Base-by-base conservation (phyloP, 768 basidiomycete genomes). In the Pleurotus eryngii region DNA sequence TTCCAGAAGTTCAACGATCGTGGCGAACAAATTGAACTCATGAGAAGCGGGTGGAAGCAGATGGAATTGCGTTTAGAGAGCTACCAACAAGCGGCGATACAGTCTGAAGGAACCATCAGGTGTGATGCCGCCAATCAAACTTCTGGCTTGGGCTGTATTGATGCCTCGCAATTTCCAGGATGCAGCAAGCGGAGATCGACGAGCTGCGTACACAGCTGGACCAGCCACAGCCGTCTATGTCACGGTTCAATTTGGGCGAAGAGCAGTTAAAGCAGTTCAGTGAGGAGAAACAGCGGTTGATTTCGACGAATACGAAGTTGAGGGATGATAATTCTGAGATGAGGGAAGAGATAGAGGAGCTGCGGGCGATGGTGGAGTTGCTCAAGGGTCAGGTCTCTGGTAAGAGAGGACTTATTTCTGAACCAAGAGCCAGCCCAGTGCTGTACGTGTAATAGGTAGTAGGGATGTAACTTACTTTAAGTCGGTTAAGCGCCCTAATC, bases 351-450 rank as follows among this genome's bases (percentile, higher is more conserved):
- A 62, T 76, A 3, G 75, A 90, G 59, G 88, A 90, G 63, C 68
- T 91, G 70, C 78, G 78, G 57, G 86, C 83, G 20, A 89, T 87
- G 78, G 76, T 91, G 9, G 88, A 91, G 63, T 64, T 83, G 18
- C 67, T 90, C 63, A 87, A 81, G 61, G 79, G 75, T 48, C 81
- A 84, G 62, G 70, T 80, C 48, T 80, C 74, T 55, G 83, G 83
- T 7, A 67, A 63, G 46, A 69, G 61, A 57, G 72, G 74, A 24
- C 37, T 77, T 47, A 67, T 83, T 18, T 77, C 77, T 49, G 80
- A 82, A 54, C 75, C 80, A 3, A 74, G 78, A 53, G 68, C 74
- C 40, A 80, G 80, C 62, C 69, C 79, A 27, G 51, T 71, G 55
- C 59, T 72, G 40, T 64, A 65, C 49, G 57, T 57, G 6, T 65